These are phyloP conservation scores for Diaporthe sp. DNA, from an alignment of 2,329 filamentous ascomycete genomes.

Conservation along the genomic window DNA sequence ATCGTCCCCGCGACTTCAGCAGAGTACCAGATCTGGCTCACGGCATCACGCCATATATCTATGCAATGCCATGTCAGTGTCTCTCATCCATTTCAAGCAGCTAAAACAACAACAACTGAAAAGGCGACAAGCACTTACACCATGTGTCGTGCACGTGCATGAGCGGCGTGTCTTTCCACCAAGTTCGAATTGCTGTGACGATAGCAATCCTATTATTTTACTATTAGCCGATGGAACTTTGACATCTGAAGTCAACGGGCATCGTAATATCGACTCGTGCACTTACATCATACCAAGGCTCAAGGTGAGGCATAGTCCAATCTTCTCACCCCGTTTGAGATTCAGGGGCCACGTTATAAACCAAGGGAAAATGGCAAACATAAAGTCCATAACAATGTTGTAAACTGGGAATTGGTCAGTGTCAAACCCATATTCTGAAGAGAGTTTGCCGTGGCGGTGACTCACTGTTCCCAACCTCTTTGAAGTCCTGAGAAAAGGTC, in stretches of 20 bases:
- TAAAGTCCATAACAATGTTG: constrained; percentile 68
- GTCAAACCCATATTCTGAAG: neutral
- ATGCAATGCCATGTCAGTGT: neutral
- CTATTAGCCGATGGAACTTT: neutral
- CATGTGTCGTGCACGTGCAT: constrained; percentile 56
- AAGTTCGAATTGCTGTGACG: constrained; percentile 61
- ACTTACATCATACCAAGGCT: constrained; percentile 63
- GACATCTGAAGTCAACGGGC: neutral
- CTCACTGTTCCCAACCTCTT: constrained; percentile 65
- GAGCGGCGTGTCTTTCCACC: constrained; percentile 63
- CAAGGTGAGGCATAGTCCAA: constrained; percentile 65
- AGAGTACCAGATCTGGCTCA: constrained; percentile 63
- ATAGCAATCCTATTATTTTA: constrained; percentile 56
- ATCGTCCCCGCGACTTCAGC: constrained; percentile 68
- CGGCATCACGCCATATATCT: constrained; percentile 55
- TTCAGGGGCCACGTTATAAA: constrained; percentile 62
- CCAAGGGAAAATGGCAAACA: constrained; percentile 65
- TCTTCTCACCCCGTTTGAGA: constrained; percentile 63
- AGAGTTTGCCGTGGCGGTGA: neutral
- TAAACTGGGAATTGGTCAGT: constrained; percentile 54
- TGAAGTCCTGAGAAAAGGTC: constrained; percentile 58
- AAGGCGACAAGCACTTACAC: constrained; percentile 58
- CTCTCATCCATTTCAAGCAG: too few relatives aligned
- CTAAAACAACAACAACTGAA: neutral
- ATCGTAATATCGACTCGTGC: neutral